phyloP scores from a whole-genome alignment of 371 early-diverging fungal species.

The Mucor lusitanicus region DNA sequence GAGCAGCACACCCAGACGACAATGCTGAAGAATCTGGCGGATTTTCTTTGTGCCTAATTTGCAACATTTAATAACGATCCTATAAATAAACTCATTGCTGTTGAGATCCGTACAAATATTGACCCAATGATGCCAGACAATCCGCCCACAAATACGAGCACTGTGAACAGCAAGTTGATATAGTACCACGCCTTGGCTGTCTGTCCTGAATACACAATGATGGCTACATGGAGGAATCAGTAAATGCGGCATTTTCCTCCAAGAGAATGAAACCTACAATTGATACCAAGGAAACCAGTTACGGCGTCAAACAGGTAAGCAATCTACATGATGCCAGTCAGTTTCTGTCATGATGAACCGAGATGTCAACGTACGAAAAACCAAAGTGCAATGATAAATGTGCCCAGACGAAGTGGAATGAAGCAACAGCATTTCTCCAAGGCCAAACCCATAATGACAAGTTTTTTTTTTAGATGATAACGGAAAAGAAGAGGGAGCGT shows the following conservation, averaged over 20 bases:
- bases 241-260: neutral
- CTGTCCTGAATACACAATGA: conserved; percentile 48
- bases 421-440: conserved; percentile 38
- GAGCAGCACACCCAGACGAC: conserved; percentile 44
- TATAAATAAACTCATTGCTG: neutral
- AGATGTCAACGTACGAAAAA: conserved; percentile 22
- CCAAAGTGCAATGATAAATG: conserved; percentile 36
- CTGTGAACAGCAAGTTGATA: conserved; percentile 42
- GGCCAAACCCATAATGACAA: conserved; percentile 20
- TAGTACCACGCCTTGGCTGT: conserved; percentile 48
- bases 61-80: neutral
- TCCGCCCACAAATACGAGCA: conserved; percentile 43
- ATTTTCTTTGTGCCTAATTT: conserved; percentile 45
- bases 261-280: conserved; percentile 33
- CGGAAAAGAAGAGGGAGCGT: conserved; percentile 1
- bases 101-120: conserved; percentile 32
- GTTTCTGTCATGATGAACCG: neutral
- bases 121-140: conserved; percentile 48
- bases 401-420: conserved; percentile 34
- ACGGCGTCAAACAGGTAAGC: conserved; percentile 43
- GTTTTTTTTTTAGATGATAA: neutral
- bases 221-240: conserved; percentile 24
- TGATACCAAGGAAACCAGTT: conserved; percentile 51
- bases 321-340: conserved; percentile 21
- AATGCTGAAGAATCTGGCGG: conserved; percentile 46